Base-by-base conservation (phyloP, 768 basidiomycete genomes). In the Cystofilobasidium bisporidii region DNA sequence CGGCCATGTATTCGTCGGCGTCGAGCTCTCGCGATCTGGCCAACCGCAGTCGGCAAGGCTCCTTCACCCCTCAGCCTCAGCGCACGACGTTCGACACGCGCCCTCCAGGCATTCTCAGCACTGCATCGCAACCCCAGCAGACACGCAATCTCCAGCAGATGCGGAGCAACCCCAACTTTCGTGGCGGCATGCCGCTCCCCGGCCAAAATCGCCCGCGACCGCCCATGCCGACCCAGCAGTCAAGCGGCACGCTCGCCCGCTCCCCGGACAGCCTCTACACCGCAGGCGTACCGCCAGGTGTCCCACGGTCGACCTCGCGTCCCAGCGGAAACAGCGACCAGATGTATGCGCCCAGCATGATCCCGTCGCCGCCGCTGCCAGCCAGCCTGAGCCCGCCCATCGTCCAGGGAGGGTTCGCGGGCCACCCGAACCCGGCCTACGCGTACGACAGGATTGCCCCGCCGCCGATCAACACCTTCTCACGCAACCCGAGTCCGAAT, bases 121-220 rank as follows among this genome's bases (percentile, higher is more conserved):
- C 2, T 30, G 26, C 47, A 12, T 1, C 6, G 22, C 47, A 3
- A n/a, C 22, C 47, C 6, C 9, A 22, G 22, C 47, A 2, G 22
- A 14, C 53, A 4, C 28, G 24, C 28, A 56, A 56, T 30, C 56
- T 66, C 15, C 65, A 66, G 38, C 11, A 45, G 58, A 61, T 61
- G 65, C 30, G 65, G 20, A 66, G 65, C 47, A 66, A 66, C 59
- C 65, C 65, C 20, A 66, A 66, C 56, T 48, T 66, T 24, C 40
- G 65, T 24, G 60, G 40, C 38, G 65, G 38, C 40, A 56, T 56
- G 53, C 53, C 53, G 53, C 28, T 56, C 3, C 53, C 53, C 3
- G 53, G 53, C 30, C 53, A 56, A 30, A 56, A 12, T 14, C 53
- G 53, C 1, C 53, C 26, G 28, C 53, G 53, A 2, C 53, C 53